These are phyloP conservation scores for Darksidea phi DNA, from an alignment of 495 filamentous ascomycete genomes.

Conservation along the genomic window DNA sequence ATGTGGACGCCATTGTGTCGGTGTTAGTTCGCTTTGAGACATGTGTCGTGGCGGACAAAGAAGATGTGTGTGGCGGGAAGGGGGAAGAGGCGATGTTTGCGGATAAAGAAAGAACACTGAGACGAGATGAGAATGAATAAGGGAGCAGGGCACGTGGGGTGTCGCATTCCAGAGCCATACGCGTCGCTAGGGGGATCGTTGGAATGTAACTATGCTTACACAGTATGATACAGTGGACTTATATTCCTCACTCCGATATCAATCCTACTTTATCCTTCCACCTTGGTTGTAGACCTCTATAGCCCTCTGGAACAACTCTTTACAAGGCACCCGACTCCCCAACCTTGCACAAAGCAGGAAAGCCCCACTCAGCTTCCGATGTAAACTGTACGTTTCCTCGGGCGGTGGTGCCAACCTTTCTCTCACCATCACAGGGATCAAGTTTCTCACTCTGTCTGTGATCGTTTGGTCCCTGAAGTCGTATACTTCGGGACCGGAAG, in stretches of 20 bases:
- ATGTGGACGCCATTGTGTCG: too few species aligned
- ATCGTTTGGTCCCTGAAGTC: constrained; percentile 94
- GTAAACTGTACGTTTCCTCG: constrained; percentile 95
- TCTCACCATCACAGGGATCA: constrained; percentile 89
- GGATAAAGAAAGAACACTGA: background rate
- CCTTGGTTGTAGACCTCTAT: constrained; percentile 48
- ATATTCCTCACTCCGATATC: background rate
- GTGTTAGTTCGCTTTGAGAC: too few species aligned
- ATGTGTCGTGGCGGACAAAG: too few species aligned
- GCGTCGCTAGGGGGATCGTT: background rate
- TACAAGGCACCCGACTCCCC: constrained; percentile 77
- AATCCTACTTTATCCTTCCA: constrained; percentile 19
- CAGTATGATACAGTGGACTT: constrained; percentile 1
- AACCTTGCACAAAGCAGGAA: constrained; percentile 88
- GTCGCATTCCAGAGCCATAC: background rate
- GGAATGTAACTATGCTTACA: constrained; percentile 1
- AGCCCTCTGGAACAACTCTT: constrained; percentile 73
- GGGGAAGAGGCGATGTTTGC: background rate
- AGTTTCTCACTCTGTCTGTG: constrained; percentile 78
- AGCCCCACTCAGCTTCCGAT: constrained; percentile 92
- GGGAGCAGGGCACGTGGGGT: background rate
- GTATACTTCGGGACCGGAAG: constrained; percentile 74
- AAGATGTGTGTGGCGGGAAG: too few species aligned
- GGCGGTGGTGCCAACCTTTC: constrained; percentile 88
- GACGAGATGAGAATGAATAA: background rate